phyloP scores from a whole-genome alignment of 345 rosid species.

The Camelina sativa region DNA sequence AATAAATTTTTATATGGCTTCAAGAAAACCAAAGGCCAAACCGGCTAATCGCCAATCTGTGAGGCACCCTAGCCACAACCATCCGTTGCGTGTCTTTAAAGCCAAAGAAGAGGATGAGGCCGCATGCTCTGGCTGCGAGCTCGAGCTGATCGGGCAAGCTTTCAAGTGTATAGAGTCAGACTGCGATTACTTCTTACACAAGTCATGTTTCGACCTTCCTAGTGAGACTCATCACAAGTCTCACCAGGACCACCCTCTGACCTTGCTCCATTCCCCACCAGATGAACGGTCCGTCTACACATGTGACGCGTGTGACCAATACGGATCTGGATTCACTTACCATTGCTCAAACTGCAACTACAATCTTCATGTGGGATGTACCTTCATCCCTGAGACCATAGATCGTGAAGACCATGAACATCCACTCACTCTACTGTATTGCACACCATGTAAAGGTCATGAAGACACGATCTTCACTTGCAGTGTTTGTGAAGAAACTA shows the following conservation, averaged over 20 bases:
- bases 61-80: conserved; percentile 9
- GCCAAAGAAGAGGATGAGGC: conserved; percentile 5
- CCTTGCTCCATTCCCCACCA: conserved; percentile 16
- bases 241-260: conserved; percentile 24
- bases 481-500: background rate
- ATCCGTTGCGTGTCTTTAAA: conserved; percentile 15
- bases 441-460: conserved; percentile 4
- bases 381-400: background rate
- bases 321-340: conserved; percentile 26
- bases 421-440: background rate
- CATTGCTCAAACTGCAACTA: conserved; percentile 10
- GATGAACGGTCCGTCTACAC: background rate
- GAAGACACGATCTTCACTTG: conserved; percentile 1
- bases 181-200: conserved; percentile 13
- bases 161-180: conserved; percentile 13
- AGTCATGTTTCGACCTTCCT: conserved; percentile 28
- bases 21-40: conserved; percentile 1
- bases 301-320: background rate
- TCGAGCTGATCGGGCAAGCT: background rate
- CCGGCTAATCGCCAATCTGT: conserved; percentile 22
- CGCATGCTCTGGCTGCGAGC: conserved; percentile 13
- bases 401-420: conserved; percentile 8
- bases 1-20: background rate
- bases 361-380: conserved; percentile 20
- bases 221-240: conserved; percentile 7